Evolutionary conservation across 768 basidiomycete genomes (phyloP).

Genomic region (Rhodotorula kratochvilovae): DNA sequence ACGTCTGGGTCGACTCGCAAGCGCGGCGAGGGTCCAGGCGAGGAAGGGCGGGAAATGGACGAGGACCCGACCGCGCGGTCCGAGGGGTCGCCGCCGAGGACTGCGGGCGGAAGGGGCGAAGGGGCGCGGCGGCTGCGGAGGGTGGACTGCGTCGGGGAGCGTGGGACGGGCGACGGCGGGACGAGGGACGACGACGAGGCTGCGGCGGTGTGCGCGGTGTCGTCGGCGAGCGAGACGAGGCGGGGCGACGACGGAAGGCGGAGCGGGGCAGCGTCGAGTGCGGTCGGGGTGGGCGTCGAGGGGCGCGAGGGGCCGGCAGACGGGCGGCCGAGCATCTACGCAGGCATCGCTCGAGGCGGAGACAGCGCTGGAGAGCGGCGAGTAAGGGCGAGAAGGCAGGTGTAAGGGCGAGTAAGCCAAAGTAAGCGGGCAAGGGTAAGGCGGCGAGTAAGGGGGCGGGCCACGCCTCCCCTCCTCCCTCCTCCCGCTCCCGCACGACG

Average conservation of each 20-base stretch:
- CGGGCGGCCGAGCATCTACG: neutral
- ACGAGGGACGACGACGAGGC: neutral
- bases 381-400: no score
- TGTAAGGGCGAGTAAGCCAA: no score
- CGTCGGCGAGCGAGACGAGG: neutral
- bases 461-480: neutral
- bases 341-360: neutral
- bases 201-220: neutral
- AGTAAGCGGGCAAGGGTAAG: no score
- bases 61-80: neutral
- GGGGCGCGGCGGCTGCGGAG: neutral
- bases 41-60: neutral
- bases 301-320: neutral
- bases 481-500: neutral
- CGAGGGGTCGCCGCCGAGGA: neutral
- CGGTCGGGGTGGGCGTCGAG: neutral
- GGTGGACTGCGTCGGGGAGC: neutral
- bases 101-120: neutral
- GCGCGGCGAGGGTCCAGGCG: neutral
- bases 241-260: neutral
- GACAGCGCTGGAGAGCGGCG: no score
- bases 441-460: no score
- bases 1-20: conserved; percentile 6
- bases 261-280: neutral
- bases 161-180: no score